Evolutionary conservation across 805 yeast genomes (phyloP).

Genomic region (Candida cerambycidarum): DNA sequence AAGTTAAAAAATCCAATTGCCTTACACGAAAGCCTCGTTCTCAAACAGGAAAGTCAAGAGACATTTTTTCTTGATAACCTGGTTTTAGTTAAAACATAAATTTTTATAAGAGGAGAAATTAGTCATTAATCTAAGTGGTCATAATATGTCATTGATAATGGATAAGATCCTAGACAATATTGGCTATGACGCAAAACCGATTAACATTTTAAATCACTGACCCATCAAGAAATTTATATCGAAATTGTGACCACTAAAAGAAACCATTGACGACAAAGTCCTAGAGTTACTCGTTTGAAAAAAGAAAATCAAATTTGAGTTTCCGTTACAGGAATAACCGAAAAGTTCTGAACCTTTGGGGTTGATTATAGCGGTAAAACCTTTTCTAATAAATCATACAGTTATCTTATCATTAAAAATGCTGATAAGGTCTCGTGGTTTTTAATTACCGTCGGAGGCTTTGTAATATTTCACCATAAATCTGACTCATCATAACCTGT

Average conservation of each 20-base stretch:
- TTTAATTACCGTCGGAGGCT: too few species aligned
- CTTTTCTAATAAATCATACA: too few species aligned
- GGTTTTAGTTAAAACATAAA: too few species aligned
- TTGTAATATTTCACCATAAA: too few species aligned
- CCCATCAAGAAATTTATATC: constrained; percentile 1
- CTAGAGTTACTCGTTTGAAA: not conserved
- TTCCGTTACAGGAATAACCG: not conserved
- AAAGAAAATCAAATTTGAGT: not conserved
- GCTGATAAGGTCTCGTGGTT: too few species aligned
- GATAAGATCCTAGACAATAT: not conserved
- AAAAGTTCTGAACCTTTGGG: not conserved
- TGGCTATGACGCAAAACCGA: too few species aligned
- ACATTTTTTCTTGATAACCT: not conserved
- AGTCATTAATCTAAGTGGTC: not conserved
- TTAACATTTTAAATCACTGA: too few species aligned
- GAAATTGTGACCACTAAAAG: constrained; percentile 2
- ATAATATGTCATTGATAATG: not conserved
- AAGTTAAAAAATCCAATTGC: constrained; percentile 5
- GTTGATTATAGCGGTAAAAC: too few species aligned
- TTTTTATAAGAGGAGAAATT: not conserved
- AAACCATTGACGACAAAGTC: constrained; percentile 8
- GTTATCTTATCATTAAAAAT: too few species aligned
- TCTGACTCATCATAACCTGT: not conserved
- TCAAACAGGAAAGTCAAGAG: not conserved
- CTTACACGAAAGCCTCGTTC: constrained; percentile 5